phyloP scores from a whole-genome alignment of 73 alveolate species.

The Paramecium sonneborni region DNA sequence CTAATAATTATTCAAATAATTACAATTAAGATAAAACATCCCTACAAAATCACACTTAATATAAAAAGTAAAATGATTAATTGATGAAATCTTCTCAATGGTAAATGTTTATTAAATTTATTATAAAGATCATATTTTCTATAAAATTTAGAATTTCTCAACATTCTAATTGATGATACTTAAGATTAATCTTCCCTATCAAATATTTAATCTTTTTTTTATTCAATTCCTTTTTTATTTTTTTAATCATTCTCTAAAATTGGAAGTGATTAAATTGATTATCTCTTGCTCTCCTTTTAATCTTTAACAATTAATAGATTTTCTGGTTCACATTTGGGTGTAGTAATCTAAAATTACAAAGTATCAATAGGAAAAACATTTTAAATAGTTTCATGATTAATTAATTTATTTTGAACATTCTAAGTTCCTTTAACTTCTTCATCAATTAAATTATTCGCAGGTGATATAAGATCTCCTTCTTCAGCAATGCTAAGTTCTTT shows the following conservation, averaged over 20 bases:
- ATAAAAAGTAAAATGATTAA: background rate
- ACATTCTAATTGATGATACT: background rate
- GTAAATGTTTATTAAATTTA: background rate
- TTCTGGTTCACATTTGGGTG: background rate
- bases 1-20: background rate
- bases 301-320: background rate
- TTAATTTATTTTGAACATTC: background rate
- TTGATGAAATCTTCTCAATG: background rate
- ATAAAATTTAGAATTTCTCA: slow-evolving; percentile 27
- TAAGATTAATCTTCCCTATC: slow-evolving; percentile 31
- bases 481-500: background rate
- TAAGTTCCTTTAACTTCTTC: background rate
- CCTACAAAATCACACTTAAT: background rate
- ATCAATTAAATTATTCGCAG: background rate
- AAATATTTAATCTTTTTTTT: background rate
- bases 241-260: background rate
- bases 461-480: background rate
- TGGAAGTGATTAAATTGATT: background rate
- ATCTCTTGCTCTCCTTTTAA: background rate
- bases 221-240: background rate
- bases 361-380: background rate
- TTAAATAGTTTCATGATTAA: background rate
- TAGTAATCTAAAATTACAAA: background rate
- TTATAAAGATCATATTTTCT: slow-evolving; percentile 27
- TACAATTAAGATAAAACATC: background rate